Percentiles rank a stretch among this genome's conserved stretches.
These are phyloP conservation scores for Talaromyces ruber DNA, from an alignment of 495 filamentous ascomycete genomes.

Conservation along the genomic window DNA sequence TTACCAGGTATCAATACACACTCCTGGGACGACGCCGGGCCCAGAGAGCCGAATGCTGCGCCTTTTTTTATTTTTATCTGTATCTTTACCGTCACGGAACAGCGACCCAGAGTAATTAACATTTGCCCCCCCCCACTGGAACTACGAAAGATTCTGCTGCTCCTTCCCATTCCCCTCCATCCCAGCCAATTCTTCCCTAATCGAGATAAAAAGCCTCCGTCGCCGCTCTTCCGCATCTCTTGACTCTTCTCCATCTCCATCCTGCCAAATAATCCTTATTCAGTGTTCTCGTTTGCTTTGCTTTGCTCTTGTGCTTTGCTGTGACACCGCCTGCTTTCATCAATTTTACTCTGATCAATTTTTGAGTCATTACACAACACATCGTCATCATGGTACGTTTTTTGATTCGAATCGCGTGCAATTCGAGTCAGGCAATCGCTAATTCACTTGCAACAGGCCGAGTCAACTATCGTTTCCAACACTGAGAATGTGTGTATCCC, in stretches of 20 bases:
- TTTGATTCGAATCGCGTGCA: neutral
- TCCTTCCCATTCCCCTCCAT: constrained; percentile 16
- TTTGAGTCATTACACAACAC: constrained; percentile 21
- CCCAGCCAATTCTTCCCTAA: constrained; percentile 9
- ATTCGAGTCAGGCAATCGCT: neutral
- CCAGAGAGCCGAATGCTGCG: neutral
- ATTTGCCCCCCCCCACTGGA: neutral
- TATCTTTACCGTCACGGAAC: neutral
- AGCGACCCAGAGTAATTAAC: neutral
- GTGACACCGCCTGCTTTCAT: constrained; percentile 9
- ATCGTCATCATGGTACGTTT: constrained; percentile 37
- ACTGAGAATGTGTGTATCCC: constrained; percentile 55
- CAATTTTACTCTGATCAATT: constrained; percentile 14
- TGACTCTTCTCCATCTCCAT: constrained; percentile 7
- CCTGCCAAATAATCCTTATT: constrained; percentile 5
- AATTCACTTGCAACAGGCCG: constrained; percentile 25
- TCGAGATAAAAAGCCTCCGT: constrained; percentile 9
- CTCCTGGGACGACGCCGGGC: neutral
- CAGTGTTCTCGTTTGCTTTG: constrained; percentile 20
- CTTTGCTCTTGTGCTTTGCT: constrained; percentile 5
- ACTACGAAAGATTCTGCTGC: constrained; percentile 3
- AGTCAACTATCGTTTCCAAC: constrained; percentile 56
- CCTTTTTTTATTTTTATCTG: neutral
- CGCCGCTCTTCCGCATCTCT: constrained; percentile 4
- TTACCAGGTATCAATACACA: neutral